Evolutionary conservation across 257 asterid genomes (phyloP), one percentile per base, ranked within the genome.

Genomic region (Linaria vulgaris): DNA sequence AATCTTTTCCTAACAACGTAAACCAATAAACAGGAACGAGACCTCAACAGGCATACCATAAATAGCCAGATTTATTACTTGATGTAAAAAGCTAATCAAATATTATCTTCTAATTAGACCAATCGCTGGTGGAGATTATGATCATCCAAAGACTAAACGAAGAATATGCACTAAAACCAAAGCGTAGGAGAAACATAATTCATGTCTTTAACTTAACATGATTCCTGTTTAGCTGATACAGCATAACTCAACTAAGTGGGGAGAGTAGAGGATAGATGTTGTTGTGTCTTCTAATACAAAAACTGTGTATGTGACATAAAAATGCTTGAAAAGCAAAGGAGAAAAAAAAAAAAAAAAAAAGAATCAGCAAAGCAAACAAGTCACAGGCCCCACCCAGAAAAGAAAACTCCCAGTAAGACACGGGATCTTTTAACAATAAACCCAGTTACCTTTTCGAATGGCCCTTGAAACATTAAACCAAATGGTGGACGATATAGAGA

Each of bases 401-500:
- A 50, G 25, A 50, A 20, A 20, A 15, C 6, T 4, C 56, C 5
- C 15, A 20, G 8, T 57, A 21, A 16, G 59, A 51, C 38, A 56
- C 11, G 52, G 56, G 61, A 62, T 64, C 31, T 31, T 19, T 30
- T 61, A 66, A 54, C 43, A n/a, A 47, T 56, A 61, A 31, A 67
- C 43, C 30, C 41, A 64, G 64, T 54, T 74, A 85, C 97, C 95
- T 90, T 94, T 76, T 90, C 96, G 73, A 94, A 94, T 31, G 97
- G 53, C 48, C 97, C 99, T 45, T 79, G 94, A 80, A 69, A 87
- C 88, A 94, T 85, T 77, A 94, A 80, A 64, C 80, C 87, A 75
- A 87, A 90, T 67, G 99, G 99, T 62, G 96, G 97, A 58, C 99
- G 96, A 68, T 94, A 94, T 46, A 94, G 69, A 68, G 97, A 85